Base-by-base conservation (phyloP, 192 early-diverging fungal genomes). In the Backusella liffmaniae region DNA sequence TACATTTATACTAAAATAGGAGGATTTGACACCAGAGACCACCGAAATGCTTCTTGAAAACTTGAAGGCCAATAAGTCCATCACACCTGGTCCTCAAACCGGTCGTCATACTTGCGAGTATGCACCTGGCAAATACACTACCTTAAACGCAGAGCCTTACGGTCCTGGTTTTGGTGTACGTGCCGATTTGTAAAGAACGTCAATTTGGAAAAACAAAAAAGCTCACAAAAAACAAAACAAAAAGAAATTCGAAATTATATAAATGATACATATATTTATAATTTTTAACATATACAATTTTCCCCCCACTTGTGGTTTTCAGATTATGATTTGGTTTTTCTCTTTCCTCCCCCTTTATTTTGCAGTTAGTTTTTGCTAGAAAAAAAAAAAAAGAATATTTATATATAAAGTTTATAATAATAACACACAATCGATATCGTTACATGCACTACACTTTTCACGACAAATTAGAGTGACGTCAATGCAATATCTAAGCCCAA, bases 1-100 rank as follows among this genome's bases (percentile, higher is more conserved):
- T 9, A 69, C n/a, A 23, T 39, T 62, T 46, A 39, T 37, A 10
- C 35, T 23, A 39, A 39, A 35, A 41, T 66, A 96, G 88, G 98
- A 99, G 90, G 98, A 99, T 83, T 87, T 99, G 77, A 98, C 97
- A 10, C 90, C 96, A 39, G 94, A 96, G 76, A 85, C 92, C 1
- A 97, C 94, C 30, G 88, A 91, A 36, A 95, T 94, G 87, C 88
- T 99, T 41, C 84, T 99, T 32, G 92, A 97, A 15, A 90, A 87
- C 35, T 83, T 98, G 77, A 94, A 95, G 87, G 80, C 84, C n/a
- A 96, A 94, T n/a, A 90, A 88, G 67, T 81, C 86, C 0, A 90
- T 93, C 62, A 92, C 86, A 74, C 87, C 91, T 26, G 98, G 98
- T 32, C 97, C 98, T 18, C 88, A 92, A 76, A 88, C 90, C 49